Evolutionary conservation across 257 asterid genomes (phyloP), one percentile per base, ranked within the genome.

Genomic region (Solanum neorickii): DNA sequence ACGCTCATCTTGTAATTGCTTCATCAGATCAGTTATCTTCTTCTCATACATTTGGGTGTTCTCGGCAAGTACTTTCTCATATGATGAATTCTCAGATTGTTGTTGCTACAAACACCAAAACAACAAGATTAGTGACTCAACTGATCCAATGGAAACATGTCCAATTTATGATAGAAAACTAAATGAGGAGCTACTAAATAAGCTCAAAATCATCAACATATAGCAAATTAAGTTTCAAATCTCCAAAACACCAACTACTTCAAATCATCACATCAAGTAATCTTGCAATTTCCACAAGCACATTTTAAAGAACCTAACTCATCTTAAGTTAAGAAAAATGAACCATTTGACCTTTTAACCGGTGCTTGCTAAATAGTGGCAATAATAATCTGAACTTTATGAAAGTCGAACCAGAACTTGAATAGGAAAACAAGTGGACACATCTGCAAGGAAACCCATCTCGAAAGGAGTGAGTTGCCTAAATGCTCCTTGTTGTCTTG

Each of bases 61-160:
- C 33, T 95, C 98, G 37, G 94, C 98, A 65, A 95, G 93, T 59
- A 93, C 87, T 84, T 92, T 94, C 91, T 95, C 93, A 89, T 91
- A 92, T 35, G 94, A 85, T 14, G 95, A 92, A 86, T 89, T 92
- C 87, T 95, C 98, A 80, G 89, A 91, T 92, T 94, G 95, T 88
- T 93, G 95, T 94, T 93, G 94, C 99, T 95, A 96, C 96, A 92
- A 95, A 91, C 97, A 91, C 82, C 66, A 95, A 93, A 89, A 86
- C 86, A 92, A 88, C 84, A 88, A 91, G 89, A 88, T 93, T 77
- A 92, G 86, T 89, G 59, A 82, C 82, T 87, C 27, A 20, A 83
- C 84, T 47, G 65, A 87, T 70, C 80, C 76, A 87, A 47, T 15
- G 52, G 68, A 49, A 82, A 73, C 4, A 82, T 39, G 39, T 27